A percentile compares a stretch with the other conserved stretches of the same genome.
Conservation (phyloP, 2,329 filamentous ascomycete species). For the Aspergillus floridensis region DNA sequence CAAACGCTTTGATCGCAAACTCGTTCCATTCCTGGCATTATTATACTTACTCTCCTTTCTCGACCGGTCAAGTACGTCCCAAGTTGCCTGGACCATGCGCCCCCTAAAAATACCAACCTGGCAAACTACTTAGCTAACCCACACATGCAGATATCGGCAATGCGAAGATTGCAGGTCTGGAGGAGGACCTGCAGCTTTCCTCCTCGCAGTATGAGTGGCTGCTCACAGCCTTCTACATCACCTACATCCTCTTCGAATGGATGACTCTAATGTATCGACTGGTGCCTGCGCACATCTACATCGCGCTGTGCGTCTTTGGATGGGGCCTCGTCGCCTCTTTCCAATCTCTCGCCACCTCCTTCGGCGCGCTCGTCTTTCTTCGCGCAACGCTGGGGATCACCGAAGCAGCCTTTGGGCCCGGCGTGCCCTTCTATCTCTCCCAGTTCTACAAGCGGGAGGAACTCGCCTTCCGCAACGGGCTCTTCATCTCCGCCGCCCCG, state of each 20-base stretch:
- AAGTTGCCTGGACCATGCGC: too few relatives aligned
- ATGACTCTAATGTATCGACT: constrained; percentile 63
- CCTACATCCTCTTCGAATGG: constrained; percentile 65
- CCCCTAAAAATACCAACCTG: too few relatives aligned
- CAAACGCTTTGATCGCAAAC: constrained; percentile 69
- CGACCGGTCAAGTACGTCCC: constrained; percentile 71
- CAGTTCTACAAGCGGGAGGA: constrained; percentile 67
- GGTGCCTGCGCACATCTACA: constrained; percentile 61
- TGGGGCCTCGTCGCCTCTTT: constrained; percentile 80
- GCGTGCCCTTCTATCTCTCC: constrained; percentile 63
- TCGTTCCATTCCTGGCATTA: constrained; percentile 77
- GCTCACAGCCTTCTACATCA: constrained; percentile 62
- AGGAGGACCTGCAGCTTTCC: constrained; percentile 53
- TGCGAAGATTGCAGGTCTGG: constrained; percentile 60
- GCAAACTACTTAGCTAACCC: constrained; percentile 5
- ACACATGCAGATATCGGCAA: constrained; percentile 55
- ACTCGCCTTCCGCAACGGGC: constrained; percentile 77
- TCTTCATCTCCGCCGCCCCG: constrained; percentile 76
- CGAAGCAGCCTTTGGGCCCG: constrained; percentile 63
- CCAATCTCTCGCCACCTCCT: constrained; percentile 66
- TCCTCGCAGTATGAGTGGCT: constrained; percentile 61
- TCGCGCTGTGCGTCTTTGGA: constrained; percentile 60
- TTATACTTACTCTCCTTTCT: constrained; percentile 83
- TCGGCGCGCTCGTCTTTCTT: constrained; percentile 51
- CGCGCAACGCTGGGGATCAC: constrained; percentile 51